A percentile compares a stretch with the other conserved stretches of the same genome.
phyloP scores from a whole-genome alignment of 2,329 filamentous ascomycete species.

The Fusarium virguliforme region DNA sequence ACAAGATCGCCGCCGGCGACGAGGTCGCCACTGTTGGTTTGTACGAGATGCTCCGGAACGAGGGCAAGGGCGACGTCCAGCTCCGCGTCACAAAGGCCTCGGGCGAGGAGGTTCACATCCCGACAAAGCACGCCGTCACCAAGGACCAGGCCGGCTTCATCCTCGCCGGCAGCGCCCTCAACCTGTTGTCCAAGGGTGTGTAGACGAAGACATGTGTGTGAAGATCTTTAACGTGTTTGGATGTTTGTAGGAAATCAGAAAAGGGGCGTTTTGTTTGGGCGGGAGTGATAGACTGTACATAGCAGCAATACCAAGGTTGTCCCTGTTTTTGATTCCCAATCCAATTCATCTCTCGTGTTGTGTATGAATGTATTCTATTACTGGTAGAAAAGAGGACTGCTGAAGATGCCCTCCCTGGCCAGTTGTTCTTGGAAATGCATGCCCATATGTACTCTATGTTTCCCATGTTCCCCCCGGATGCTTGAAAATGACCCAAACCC shows the following conservation, averaged over 20 bases:
- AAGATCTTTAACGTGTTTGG: constrained; percentile 26
- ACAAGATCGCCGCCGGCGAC: constrained; percentile 86
- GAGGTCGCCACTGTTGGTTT: constrained; percentile 86
- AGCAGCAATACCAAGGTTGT: constrained; percentile 46
- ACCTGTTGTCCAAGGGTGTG: constrained; percentile 80
- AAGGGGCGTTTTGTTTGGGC: constrained; percentile 46
- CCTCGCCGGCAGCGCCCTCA: constrained; percentile 92
- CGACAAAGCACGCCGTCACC: constrained; percentile 89
- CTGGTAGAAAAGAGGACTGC: background rate
- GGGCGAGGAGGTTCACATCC: constrained; percentile 78
- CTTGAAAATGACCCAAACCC: background rate
- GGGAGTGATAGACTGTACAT: constrained; percentile 50
- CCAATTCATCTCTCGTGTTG: background rate
- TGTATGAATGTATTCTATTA: background rate
- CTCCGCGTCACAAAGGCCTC: constrained; percentile 75
- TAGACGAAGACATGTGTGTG: constrained; percentile 32
- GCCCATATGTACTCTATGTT: background rate
- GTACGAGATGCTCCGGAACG: constrained; percentile 83
- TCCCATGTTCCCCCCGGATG: background rate
- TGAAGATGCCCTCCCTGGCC: background rate
- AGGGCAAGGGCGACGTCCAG: constrained; percentile 83
- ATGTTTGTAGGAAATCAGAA: constrained; percentile 34
- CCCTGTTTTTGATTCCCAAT: constrained; percentile 31
- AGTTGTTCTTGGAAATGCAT: too few relatives aligned
- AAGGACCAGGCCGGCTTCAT: constrained; percentile 94